Percentiles rank a stretch among this genome's conserved stretches.
Evolutionary conservation across 2,329 filamentous ascomycete genomes (phyloP).

Genomic region (Metarhizium rileyi): DNA sequence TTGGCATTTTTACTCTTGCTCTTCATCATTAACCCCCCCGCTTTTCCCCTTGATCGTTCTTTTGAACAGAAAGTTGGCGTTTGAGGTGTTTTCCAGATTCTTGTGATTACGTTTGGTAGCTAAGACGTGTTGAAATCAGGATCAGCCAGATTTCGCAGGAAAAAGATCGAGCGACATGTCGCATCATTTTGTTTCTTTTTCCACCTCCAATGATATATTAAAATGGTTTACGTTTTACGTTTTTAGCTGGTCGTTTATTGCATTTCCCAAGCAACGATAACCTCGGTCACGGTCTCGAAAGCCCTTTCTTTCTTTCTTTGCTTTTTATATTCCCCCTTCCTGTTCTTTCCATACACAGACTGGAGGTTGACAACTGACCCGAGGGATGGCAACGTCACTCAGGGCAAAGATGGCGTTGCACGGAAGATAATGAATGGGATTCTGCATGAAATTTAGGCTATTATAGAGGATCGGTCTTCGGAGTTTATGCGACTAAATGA

Average conservation of each 20-base stretch:
- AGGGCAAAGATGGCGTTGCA: conserved; percentile 1
- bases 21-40: not conserved
- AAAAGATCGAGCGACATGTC: not conserved
- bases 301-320: not conserved
- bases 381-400: conserved; percentile 5
- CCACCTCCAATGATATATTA: too few relatives aligned
- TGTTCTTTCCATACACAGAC: conserved; percentile 1
- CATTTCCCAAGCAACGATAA: not conserved
- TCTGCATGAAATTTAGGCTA: not conserved
- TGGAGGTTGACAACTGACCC: not conserved
- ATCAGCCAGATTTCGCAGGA: not conserved
- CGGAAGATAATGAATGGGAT: not conserved
- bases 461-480: not conserved
- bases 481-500: not conserved
- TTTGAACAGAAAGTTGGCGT: not conserved
- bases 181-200: not conserved
- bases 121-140: not conserved
- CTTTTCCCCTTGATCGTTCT: not conserved
- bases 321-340: not conserved
- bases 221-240: too few relatives aligned
- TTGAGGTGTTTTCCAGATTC: not conserved
- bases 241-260: not conserved
- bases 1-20: not conserved
- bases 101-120: not conserved
- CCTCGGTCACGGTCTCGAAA: not conserved